These are phyloP conservation scores for Phytophthora niederhauseri DNA, from an alignment of 352 stramenopile species.

Conservation along the genomic window DNA sequence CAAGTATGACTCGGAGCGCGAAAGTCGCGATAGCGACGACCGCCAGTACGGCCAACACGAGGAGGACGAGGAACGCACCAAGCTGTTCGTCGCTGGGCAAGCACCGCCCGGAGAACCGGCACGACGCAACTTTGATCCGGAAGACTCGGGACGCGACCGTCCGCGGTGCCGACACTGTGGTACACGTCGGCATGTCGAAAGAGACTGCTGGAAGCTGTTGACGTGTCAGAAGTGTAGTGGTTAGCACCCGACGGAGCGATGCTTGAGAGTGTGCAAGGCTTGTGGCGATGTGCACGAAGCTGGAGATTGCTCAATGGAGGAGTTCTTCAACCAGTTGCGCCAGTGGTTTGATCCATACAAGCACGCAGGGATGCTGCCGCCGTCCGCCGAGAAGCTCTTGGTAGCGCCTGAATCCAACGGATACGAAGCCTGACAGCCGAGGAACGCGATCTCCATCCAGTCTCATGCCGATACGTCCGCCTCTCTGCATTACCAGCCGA, in stretches of 20 bases:
- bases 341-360: constrained; percentile 17
- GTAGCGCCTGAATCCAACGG: too few species aligned
- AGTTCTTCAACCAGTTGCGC: not conserved
- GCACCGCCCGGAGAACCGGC: not conserved
- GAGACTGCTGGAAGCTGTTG: constrained; percentile 19
- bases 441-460: too few species aligned
- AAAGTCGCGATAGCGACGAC: constrained; percentile 1
- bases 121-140: not conserved
- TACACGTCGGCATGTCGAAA: not conserved
- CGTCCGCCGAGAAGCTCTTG: not conserved
- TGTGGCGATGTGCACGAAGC: constrained; percentile 17
- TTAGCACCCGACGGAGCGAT: constrained; percentile 18
- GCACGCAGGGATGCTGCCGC: constrained; percentile 15
- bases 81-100: not conserved
- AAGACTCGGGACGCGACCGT: constrained; percentile 3
- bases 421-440: too few species aligned
- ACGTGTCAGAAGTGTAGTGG: constrained; percentile 18
- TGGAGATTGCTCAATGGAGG: constrained; percentile 10
- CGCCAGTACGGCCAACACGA: constrained; percentile 10
- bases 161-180: constrained; percentile 12
- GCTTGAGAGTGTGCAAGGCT: constrained; percentile 11
- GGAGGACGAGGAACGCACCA: constrained; percentile 11
- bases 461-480: too few species aligned
- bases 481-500: too few species aligned
- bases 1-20: not conserved